Percentiles rank a stretch among this genome's conserved stretches.
Conservation (phyloP, 2,329 filamentous ascomycete genomes). For the Monilinia laxa region DNA sequence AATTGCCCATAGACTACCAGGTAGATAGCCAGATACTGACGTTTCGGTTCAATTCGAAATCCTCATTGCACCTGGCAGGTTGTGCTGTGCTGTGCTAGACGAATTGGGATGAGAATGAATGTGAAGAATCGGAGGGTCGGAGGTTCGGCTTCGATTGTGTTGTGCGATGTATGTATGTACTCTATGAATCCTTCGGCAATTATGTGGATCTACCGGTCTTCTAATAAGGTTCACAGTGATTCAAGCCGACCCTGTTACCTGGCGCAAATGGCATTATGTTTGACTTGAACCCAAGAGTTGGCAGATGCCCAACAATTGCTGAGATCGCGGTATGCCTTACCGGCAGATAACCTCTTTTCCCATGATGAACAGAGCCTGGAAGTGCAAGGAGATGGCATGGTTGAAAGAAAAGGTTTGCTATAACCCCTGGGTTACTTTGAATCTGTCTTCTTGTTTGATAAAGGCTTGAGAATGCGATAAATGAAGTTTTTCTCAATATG, state of each 20-base stretch:
- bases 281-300: conserved; percentile 1
- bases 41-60: background rate
- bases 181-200: conserved; percentile 6
- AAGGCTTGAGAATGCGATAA: background rate
- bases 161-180: background rate
- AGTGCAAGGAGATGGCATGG: background rate
- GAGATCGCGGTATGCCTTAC: background rate
- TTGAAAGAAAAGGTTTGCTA: background rate
- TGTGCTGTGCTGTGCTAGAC: background rate
- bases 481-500: background rate
- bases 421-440: background rate
- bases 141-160: background rate
- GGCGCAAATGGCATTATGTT: conserved; percentile 2
- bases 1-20: background rate
- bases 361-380: background rate
- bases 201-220: background rate
- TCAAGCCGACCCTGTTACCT: conserved; percentile 4
- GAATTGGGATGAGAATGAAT: background rate
- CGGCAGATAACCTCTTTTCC: background rate
- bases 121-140: background rate
- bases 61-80: background rate
- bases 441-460: background rate
- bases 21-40: background rate
- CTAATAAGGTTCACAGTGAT: conserved; percentile 5
- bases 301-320: background rate